phyloP scores from a whole-genome alignment of 345 rosid genomes.

The Xanthoceras sorbifolium region DNA sequence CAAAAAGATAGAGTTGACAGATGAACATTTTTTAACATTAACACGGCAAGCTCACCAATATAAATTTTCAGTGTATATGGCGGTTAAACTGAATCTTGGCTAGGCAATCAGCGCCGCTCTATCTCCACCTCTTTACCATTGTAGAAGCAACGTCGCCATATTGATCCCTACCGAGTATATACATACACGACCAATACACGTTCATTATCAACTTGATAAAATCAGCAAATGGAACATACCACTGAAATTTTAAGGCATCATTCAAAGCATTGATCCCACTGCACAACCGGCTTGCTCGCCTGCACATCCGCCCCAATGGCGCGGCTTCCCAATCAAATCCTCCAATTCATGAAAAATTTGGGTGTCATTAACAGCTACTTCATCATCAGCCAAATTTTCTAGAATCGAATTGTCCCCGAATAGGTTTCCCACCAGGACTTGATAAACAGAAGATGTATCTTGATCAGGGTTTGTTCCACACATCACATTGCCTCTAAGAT shows the following conservation, averaged over 20 bases:
- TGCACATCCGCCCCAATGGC: constrained; percentile 31
- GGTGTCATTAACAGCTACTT: constrained; percentile 28
- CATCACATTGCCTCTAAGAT: constrained; percentile 20
- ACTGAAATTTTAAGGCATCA: too few relatives aligned
- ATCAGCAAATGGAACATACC: neutral
- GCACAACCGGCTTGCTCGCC: constrained; percentile 33
- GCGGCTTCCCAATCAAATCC: constrained; percentile 38
- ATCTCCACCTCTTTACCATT: too few relatives aligned
- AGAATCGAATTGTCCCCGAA: constrained; percentile 7
- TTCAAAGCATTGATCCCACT: constrained; percentile 25
- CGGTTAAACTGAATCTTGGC: too few relatives aligned
- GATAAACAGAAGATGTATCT: constrained; percentile 27
- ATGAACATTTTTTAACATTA: too few relatives aligned
- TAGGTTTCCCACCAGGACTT: constrained; percentile 22
- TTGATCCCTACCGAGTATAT: too few relatives aligned
- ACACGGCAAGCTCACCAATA: too few relatives aligned
- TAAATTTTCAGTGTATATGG: too few relatives aligned
- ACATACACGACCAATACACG: too few relatives aligned
- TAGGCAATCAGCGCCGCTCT: too few relatives aligned
- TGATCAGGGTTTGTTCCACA: constrained; percentile 5
- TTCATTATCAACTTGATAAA: neutral
- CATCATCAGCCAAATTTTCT: constrained; percentile 24
- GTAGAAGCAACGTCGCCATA: too few relatives aligned
- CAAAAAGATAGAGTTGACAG: too few relatives aligned
- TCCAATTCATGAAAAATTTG: constrained; percentile 37